Evolutionary conservation across 495 filamentous ascomycete genomes (phyloP).

Genomic region (Trichoderma virens): DNA sequence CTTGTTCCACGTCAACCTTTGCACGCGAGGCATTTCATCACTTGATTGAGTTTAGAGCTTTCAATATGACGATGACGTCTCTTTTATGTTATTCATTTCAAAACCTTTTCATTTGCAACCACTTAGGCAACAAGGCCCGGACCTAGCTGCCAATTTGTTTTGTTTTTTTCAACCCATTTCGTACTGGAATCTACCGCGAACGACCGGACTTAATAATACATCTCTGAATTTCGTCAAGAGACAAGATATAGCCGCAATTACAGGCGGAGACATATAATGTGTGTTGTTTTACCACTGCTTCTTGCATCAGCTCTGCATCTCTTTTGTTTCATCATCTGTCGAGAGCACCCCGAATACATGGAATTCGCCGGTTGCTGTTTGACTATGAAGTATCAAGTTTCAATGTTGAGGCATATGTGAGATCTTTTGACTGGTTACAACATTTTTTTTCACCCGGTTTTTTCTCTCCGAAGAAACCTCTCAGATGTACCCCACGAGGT

Average conservation of each 20-base stretch:
- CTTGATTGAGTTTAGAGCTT: not conserved
- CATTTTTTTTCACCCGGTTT: not conserved
- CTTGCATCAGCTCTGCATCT: not conserved
- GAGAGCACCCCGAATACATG: not conserved
- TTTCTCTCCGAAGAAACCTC: not conserved
- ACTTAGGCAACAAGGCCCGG: not conserved
- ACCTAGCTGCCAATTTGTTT: not conserved
- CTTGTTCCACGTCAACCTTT: not conserved
- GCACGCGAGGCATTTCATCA: not conserved
- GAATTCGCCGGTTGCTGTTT: not conserved
- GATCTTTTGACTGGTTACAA: not conserved
- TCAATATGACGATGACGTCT: not conserved
- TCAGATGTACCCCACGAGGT: too few relatives aligned
- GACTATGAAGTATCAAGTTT: not conserved
- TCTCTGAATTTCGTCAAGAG: not conserved
- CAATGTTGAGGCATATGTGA: not conserved
- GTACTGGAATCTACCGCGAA: not conserved
- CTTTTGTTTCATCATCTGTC: not conserved
- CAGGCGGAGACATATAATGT: conserved; percentile 3
- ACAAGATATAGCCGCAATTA: not conserved
- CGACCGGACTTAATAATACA: not conserved
- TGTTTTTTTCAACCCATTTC: not conserved
- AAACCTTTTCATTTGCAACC: not conserved
- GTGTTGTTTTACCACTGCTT: conserved; percentile 8
- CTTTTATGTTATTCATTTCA: not conserved